Percentiles rank a stretch among this genome's conserved stretches.
phyloP scores from a whole-genome alignment of 1,284 basidiomycete species.

The Irpex sp. region DNA sequence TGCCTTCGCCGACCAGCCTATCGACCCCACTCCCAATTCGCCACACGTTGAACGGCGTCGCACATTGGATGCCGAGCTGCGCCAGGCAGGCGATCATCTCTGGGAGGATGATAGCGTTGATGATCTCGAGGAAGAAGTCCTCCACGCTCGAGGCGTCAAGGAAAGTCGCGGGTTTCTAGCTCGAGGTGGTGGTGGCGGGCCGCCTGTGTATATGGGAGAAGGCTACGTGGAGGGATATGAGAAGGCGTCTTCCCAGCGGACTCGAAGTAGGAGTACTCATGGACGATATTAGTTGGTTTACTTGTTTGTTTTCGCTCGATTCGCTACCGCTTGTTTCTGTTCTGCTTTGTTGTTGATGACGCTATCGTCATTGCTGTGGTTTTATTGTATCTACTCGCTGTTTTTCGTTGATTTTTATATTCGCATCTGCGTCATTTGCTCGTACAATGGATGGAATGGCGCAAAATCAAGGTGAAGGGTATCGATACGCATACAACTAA shows the following conservation, averaged over 20 bases:
- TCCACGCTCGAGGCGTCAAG: constrained; percentile 49
- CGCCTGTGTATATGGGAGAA: constrained; percentile 63
- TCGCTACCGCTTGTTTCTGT: neutral
- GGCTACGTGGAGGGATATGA: constrained; percentile 54
- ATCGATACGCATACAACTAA: too few relatives aligned
- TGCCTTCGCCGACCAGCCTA: neutral
- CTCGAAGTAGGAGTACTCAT: neutral
- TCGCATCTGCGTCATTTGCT: too few relatives aligned
- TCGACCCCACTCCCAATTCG: constrained; percentile 1
- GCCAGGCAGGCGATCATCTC: constrained; percentile 36
- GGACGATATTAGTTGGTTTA: neutral
- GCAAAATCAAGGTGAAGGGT: too few relatives aligned
- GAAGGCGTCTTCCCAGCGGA: constrained; percentile 7
- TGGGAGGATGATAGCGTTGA: constrained; percentile 27
- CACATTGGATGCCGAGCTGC: constrained; percentile 66
- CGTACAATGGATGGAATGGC: too few relatives aligned
- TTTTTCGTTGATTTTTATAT: too few relatives aligned
- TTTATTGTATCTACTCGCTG: too few relatives aligned
- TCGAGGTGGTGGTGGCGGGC: constrained; percentile 66
- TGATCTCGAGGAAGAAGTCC: constrained; percentile 27
- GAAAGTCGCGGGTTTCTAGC: constrained; percentile 61
- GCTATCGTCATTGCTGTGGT: neutral
- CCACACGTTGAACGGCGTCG: constrained; percentile 32
- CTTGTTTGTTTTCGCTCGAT: neutral
- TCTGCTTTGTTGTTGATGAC: neutral